Base-by-base conservation (phyloP, 176 grass and related monocot genomes). In the Aegilops tauschii region DNA sequence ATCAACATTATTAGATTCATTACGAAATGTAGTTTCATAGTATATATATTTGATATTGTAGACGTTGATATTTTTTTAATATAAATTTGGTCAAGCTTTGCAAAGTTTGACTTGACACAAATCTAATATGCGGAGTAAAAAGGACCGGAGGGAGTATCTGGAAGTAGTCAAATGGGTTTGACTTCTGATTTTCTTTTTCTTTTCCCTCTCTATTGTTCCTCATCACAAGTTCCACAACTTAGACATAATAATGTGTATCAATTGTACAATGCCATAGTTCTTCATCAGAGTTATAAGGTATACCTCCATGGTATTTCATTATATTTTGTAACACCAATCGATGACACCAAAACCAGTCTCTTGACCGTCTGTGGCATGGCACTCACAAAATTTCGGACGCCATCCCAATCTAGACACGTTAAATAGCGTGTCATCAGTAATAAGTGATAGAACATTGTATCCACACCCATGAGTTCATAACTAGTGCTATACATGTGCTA, bases 281-380 rank as follows among this genome's bases (percentile, higher is more conserved):
- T 54, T 73, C 29, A 30, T 83, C n/a, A 10, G 23, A 87, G 52
- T 67, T 56, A 64, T 65, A 28, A 61, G 61, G 64, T 56, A 90
- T 95, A 98, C 96, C 93, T 98, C 93, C 89, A 98, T 73, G 96
- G 96, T 52, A 95, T 73, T 80, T 94, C 96, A 84, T 95, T 95
- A 72, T 91, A 98, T 83, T 98, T 98, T 71, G 96, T 98, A 70
- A 98, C 96, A 86, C 96, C 96, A 28, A 98, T 27, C 21, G 96
- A 95, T 79, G 96, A 95, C 50, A 98, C 96, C 18, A 98, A 65
- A 89, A 95, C 66, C 44, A 94, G 42, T 87, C 96, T 95, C 58
- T 84, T 82, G 49, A 98, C 76, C 80, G 93, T 92, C 39, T 5
- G 84, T 83, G 91, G 91, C 73, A 95, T 54, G 73, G 29, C 81